phyloP scores from a whole-genome alignment of 768 basidiomycete genomes.

The Psilocybe sp. region DNA sequence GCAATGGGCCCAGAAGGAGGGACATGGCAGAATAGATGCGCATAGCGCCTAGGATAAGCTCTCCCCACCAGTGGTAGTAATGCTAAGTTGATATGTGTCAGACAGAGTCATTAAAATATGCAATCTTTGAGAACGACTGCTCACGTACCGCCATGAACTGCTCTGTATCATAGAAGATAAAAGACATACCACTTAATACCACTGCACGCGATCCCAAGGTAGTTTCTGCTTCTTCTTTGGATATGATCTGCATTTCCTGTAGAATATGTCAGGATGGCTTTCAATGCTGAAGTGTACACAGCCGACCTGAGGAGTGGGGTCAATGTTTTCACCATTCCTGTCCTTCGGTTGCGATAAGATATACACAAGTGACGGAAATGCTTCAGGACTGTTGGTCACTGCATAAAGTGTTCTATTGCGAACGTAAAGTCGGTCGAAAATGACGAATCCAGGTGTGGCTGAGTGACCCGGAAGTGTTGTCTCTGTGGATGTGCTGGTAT shows the following conservation, averaged over 20 bases:
- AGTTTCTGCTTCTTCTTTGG: slow-evolving; percentile 9
- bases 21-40: slow-evolving; percentile 31
- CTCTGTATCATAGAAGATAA: slow-evolving; percentile 16
- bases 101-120: too few relatives aligned
- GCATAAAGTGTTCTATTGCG: not conserved
- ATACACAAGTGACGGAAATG: not conserved
- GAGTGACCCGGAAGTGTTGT: not conserved
- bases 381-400: not conserved
- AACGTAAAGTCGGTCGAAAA: not conserved
- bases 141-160: slow-evolving; percentile 19
- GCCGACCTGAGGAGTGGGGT: not conserved
- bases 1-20: slow-evolving; percentile 10
- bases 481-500: not conserved
- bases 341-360: not conserved
- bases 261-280: not conserved
- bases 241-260: slow-evolving; percentile 20
- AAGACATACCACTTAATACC: slow-evolving; percentile 13
- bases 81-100: slow-evolving; percentile 23
- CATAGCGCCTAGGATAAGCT: slow-evolving; percentile 43
- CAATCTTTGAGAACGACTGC: not conserved
- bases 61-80: slow-evolving; percentile 46
- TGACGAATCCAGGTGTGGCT: not conserved
- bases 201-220: slow-evolving; percentile 13
- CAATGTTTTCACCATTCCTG: not conserved
- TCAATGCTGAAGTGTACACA: not conserved